phyloP scores from a whole-genome alignment of 176 grass and related monocot genomes.

The Triticum monococcum region DNA sequence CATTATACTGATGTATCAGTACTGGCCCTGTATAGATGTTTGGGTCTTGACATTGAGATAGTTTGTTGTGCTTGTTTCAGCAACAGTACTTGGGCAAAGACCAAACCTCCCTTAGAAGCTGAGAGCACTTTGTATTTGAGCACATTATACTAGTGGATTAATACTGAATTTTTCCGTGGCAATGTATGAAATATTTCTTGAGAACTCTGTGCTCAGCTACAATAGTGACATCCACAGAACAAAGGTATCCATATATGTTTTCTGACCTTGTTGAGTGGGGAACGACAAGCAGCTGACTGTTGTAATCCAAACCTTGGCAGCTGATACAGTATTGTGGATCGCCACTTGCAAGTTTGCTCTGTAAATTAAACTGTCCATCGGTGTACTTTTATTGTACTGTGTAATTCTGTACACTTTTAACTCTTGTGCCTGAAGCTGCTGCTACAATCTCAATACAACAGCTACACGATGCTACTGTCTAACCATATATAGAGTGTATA shows the following conservation, averaged over 20 bases:
- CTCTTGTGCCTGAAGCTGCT: background rate
- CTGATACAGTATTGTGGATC: background rate
- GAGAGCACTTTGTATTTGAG: background rate
- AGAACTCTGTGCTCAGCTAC: background rate
- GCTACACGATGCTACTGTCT: background rate
- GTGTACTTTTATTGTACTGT: background rate
- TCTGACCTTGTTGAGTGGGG: background rate
- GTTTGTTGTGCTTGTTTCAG: background rate
- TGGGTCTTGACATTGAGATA: background rate
- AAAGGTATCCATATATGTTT: background rate
- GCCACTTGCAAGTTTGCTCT: background rate
- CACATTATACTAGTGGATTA: background rate
- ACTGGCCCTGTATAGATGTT: background rate
- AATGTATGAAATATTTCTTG: background rate
- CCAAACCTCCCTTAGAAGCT: background rate
- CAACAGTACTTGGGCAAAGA: background rate
- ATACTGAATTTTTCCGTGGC: background rate
- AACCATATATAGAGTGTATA: background rate
- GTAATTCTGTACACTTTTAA: background rate
- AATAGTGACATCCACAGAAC: background rate
- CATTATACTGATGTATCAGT: background rate
- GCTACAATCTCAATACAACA: background rate
- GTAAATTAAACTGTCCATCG: background rate
- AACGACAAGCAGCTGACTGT: background rate
- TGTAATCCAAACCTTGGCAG: background rate